Evolutionary conservation across 306 rosid genomes (phyloP).

Genomic region (Biancaea sappan): DNA sequence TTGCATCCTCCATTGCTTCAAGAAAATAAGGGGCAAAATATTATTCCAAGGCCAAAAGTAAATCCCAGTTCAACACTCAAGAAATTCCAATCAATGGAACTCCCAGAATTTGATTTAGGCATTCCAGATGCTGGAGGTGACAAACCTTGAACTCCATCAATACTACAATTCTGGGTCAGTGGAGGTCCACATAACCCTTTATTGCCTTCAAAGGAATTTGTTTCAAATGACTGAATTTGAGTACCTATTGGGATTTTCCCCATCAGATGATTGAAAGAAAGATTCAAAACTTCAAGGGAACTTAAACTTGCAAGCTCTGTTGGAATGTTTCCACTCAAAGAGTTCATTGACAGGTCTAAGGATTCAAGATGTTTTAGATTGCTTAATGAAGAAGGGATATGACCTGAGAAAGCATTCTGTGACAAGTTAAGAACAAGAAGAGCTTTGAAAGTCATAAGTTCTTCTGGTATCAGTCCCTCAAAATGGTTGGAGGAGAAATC

Average conservation of each 20-base stretch:
- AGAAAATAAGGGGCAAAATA: neutral
- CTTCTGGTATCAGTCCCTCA: neutral
- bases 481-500: conserved; percentile 15
- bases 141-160: neutral
- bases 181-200: conserved; percentile 37
- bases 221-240: conserved; percentile 1
- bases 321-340: neutral
- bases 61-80: conserved; percentile 7
- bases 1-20: neutral
- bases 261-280: neutral
- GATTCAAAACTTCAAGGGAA: neutral
- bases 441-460: neutral
- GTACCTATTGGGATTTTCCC: neutral
- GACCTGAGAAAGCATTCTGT: neutral
- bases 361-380: neutral
- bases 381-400: neutral
- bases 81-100: conserved; percentile 8
- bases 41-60: conserved; percentile 6
- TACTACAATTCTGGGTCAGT: neutral
- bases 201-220: conserved; percentile 6
- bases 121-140: neutral
- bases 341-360: neutral
- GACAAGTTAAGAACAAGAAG: conserved; percentile 2
- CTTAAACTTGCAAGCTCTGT: neutral
- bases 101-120: neutral